Evolutionary conservation across 2,329 filamentous ascomycete genomes (phyloP), one percentile per base, ranked within the genome.

Genomic region (Colletotrichum sp.): DNA sequence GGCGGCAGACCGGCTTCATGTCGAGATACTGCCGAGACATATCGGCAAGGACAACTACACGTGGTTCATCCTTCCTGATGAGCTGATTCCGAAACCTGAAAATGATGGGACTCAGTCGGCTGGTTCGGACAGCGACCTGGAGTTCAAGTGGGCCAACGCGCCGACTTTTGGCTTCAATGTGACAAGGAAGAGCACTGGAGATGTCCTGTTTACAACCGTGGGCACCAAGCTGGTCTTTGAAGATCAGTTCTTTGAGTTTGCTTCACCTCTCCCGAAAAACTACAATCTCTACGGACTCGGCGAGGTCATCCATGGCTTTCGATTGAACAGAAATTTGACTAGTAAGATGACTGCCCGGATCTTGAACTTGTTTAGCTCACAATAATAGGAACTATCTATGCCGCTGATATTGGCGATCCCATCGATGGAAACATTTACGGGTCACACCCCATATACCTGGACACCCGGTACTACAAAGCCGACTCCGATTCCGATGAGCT

Each of bases 261-360:
- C 89, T 7, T 93, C 92, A 21, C 82, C 88, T 30, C 82, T 95
- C 16, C 94, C 94, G 0, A 88, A 93, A 75, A 90, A 94, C 66
- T 95, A 95, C 84, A 95, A 96, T 78, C 82, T 95, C 0, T 95
- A 95, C 77, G 94, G 94, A 2, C 86, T 96, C 32, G 94, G 93
- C 18, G 94, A 96, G 84, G 90, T 91, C 1, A 94, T 96, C 36
- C 93, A 94, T 79, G 90, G 90, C 16, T 87, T 96, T 49, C 88
- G 93, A 49, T 87, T 96, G n/a, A 91, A 93, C 30, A 93, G 94
- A 78, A 95, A 96, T 80, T 88, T 92, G 69, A 95, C 93, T 2
- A 89, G 93, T 88, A 78, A 78, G 85, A 79, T 63, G 8, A 1
- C n/a, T 18, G 9, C 4, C 6, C n/a, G 3, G 13, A 59, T 13